Evolutionary conservation across 495 filamentous ascomycete genomes (phyloP), one percentile per base, ranked within the genome.

Genomic region (Talaromyces adpressus): DNA sequence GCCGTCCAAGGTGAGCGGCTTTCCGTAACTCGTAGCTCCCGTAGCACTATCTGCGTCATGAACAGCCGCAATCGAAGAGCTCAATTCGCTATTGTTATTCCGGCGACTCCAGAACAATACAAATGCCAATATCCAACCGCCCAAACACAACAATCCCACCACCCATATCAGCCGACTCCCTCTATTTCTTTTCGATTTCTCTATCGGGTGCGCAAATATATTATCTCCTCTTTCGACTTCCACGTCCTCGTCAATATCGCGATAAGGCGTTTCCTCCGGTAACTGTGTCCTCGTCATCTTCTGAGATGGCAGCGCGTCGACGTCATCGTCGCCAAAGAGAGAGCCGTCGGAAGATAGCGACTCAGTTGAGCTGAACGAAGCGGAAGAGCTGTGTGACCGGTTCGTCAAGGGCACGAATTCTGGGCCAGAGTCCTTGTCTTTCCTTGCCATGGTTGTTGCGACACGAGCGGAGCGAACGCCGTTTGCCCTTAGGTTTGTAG

Each of bases 101-200:
- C 69, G 86, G 47, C 82, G 78, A 2, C 81, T 80, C 59, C 97
- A 66, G 74, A 93, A 96, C 51, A 90, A 75, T 45, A 88, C 79
- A 45, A 97, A 81, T 0, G 91, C 91, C 57, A 92, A 71, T 12
- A 90, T 67, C 94, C 94, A 98, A 59, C 87, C 87, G 7, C 87
- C 88, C 22, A 91, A 70, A 70, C 90, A 86, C 27, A 93, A 69
- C 14, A 77, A 75, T 6, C 84, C 84, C 22, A 93, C 66, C 32
- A 90, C 76, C 76, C 91, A 91, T 45, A 97, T 71, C 59, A 85
- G 80, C 66, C 87, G 84, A 57, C 86, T 78, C 45, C 83, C 83
- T 62, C 82, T 71, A 62, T 54, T 70, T 29, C 67, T 63, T 12
- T 75, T 70, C 2, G 70, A 25, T 9, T 63, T 45, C 23, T 64